Base-by-base conservation (phyloP, 2,329 filamentous ascomycete species). In the Domatiomyces catenatus region DNA sequence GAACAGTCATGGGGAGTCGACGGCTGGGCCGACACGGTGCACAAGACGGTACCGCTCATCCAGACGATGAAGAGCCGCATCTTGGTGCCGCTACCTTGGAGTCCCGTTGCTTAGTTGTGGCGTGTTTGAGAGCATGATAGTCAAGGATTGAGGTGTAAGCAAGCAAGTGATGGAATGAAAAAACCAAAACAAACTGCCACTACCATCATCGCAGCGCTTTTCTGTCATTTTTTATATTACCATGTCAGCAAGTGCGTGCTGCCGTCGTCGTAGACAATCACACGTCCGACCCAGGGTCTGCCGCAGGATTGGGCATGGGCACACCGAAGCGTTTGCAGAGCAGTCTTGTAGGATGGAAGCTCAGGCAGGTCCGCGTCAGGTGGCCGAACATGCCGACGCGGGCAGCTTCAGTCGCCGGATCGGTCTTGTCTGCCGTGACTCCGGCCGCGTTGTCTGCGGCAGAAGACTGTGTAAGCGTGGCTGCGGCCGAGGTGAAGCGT, bases 21-120 rank as follows among this genome's bases (percentile, higher is more conserved):
- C 64, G 92, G 92, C 45, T 98, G 92, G 92, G 87, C 85, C 48
- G 86, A 95, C 63, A 95, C 90, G 20, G 92, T 96, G 39, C 92
- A 98, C 74, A 95, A 94, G 77, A 98, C 92, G 1, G 92, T 98
- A 46, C 92, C 92, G 28, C 75, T 98, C 56, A 98, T 98, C 61
- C 89, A 95, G 72, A 81, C 74, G 52, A 98, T 98, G 92, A 87
- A 92, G 77, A 94, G 87, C 64, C 78, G 86, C 61, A 88, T 98
- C 61, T 68, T 98, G 64, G 82, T 96, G 54, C 87, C 92, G 10
- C 89, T 95, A 83, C 85, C 88, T 7, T 98, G 92, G 92, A 94
- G 87, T 55, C 89, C 92, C 3, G 87, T 95, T 54, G 83, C 83
- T 56, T 94, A 75, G 32, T 15, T 15, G 32, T 36, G 28, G 4